Evolutionary conservation across 495 filamentous ascomycete genomes (phyloP).

Genomic region (Talaromyces adpressus): DNA sequence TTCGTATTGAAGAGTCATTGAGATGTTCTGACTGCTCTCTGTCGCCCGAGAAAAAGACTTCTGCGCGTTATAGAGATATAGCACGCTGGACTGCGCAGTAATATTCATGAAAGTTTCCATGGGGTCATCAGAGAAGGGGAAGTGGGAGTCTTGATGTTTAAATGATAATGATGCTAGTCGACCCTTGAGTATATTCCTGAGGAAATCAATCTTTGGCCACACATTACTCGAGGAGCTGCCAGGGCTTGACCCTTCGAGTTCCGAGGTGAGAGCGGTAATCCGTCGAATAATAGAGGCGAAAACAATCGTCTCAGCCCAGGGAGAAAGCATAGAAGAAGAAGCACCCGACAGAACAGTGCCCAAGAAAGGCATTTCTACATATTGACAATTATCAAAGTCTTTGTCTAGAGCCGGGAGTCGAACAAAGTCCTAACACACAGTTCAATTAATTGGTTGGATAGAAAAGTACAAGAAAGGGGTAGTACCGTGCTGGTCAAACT

Average conservation of each 20-base stretch:
- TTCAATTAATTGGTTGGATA: no score
- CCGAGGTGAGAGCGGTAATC: no score
- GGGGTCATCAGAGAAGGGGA: constrained; percentile 29
- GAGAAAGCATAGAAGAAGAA: constrained; percentile 23
- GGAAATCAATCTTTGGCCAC: constrained; percentile 26
- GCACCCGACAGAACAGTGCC: constrained; percentile 26
- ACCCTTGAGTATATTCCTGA: constrained; percentile 13
- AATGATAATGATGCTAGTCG: no score
- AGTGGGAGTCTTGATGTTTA: constrained; percentile 1
- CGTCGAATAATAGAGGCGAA: constrained; percentile 39
- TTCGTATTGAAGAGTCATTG: constrained; percentile 20
- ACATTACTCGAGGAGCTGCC: constrained; percentile 22
- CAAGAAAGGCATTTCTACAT: constrained; percentile 30
- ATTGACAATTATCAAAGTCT: constrained; percentile 40
- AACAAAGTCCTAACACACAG: no score
- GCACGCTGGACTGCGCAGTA: constrained; percentile 32
- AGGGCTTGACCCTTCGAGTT: constrained; percentile 13
- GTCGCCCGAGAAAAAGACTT: neutral
- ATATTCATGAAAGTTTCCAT: constrained; percentile 35
- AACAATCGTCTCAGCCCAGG: constrained; percentile 39
- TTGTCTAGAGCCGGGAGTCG: constrained; percentile 40
- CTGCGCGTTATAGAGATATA: constrained; percentile 29
- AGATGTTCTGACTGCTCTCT: constrained; percentile 16
- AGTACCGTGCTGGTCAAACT: constrained; percentile 9
- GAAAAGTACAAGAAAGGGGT: no score